Evolutionary conservation across 164 flowering plant genomes (phyloP), one percentile per base, ranked within the genome.

Genomic region (Piper betle): DNA sequence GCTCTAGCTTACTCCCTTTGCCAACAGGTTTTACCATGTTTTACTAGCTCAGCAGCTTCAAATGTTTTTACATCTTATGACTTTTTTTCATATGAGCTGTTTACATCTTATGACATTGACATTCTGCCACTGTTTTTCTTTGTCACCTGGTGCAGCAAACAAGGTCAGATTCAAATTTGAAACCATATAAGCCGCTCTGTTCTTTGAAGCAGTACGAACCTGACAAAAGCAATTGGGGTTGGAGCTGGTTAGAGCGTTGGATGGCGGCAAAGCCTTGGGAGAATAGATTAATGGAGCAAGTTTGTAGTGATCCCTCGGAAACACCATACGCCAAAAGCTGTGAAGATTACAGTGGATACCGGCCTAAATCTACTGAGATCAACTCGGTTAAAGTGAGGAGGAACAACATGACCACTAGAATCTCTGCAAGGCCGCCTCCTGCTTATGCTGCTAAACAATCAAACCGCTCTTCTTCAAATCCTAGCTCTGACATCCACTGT

Each of bases 201-300:
- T 52, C 70, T 37, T 50, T 71, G 53, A 85, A 82, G 74, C 69
- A 67, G 61, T 61, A 75, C 9, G 86, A 84, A 37, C 61, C 80
- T 12, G 87, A 87, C 62, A 86, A 77, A 74, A 87, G 72, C 58
- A 81, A 74, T 65, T 92, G 84, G 87, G 91, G 92, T 52, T 92
- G 98, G 98, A 90, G 87, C 70, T 93, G 99, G 99, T 71, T 93
- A 42, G 99, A 93, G 54, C 84, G 96, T 5, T 93, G 96, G 98
- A 93, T 93, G 98, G 84, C 95, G 12, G 96, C 96, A 13, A 86
- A 79, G 79, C 98, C 98, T 41, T 93, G 98, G 98, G 98, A 93
- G 67, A 85, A 72, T 56, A 79, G 96, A 61, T 64, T 93, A 61
- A 86, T 92, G 91, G 95, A 86, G 67, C 80, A 83, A 69, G 68